These are phyloP conservation scores for Buxus sempervirens DNA, from an alignment of 164 flowering plant species.

Conservation along the genomic window DNA sequence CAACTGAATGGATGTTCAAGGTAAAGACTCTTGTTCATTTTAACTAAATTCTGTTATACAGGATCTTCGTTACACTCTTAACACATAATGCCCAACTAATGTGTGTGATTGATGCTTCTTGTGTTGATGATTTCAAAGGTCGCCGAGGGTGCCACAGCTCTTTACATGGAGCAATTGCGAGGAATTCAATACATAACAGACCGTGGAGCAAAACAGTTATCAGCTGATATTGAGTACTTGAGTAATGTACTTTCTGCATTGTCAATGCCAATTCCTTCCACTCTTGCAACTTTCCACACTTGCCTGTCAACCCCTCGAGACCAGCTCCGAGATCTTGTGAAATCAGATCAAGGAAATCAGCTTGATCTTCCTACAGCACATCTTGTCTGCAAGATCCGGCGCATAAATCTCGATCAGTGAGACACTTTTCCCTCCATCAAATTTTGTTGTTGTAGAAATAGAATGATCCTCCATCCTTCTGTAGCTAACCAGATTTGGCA, in stretches of 20 bases:
- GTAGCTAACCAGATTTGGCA: not conserved
- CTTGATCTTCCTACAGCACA: constrained; percentile 83
- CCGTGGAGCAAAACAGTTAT: constrained; percentile 88
- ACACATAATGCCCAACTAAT: not conserved
- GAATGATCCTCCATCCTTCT: too few relatives aligned
- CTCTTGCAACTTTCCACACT: constrained; percentile 74
- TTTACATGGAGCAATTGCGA: constrained; percentile 86
- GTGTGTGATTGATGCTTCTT: constrained; percentile 9
- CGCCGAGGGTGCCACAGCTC: constrained; percentile 94
- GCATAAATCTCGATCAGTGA: constrained; percentile 56
- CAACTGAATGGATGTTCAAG: constrained; percentile 99
- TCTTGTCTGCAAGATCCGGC: constrained; percentile 88
- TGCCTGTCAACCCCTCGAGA: constrained; percentile 84
- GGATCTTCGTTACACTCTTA: not conserved
- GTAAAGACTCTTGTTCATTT: constrained; percentile 28
- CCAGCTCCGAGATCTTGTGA: constrained; percentile 70
- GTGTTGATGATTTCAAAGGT: constrained; percentile 41
- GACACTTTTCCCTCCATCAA: not conserved
- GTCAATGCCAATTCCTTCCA: constrained; percentile 80
- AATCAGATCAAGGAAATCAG: constrained; percentile 59
- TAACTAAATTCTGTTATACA: not conserved
- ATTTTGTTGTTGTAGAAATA: not conserved
- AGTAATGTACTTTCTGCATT: constrained; percentile 92
- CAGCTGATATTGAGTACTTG: constrained; percentile 91
- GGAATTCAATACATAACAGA: constrained; percentile 88